Percentiles rank a stretch among this genome's conserved stretches.
Conservation (phyloP, 1,284 basidiomycete genomes). For the Boletus sp. region DNA sequence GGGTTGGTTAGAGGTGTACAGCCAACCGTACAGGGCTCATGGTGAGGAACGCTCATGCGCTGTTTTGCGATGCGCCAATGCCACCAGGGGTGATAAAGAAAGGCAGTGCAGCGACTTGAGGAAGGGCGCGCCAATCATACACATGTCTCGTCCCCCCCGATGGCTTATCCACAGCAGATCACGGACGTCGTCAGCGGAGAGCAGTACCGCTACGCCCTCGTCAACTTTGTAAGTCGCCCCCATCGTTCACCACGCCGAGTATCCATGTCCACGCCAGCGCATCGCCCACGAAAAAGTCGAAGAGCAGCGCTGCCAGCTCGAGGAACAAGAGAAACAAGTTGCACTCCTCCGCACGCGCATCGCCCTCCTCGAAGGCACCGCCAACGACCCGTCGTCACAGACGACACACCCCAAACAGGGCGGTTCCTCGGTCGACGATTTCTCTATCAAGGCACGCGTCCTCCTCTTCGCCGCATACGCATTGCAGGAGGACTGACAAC, state of each 20-base stretch:
- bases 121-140: too few relatives aligned
- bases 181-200: slow-evolving; percentile 65
- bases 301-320: slow-evolving; percentile 69
- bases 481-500: not conserved
- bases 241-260: not conserved
- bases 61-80: too few relatives aligned
- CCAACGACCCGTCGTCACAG: slow-evolving; percentile 34
- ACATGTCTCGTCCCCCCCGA: not conserved
- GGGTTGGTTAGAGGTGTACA: too few relatives aligned
- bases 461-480: not conserved
- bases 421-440: slow-evolving; percentile 71
- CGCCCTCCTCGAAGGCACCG: slow-evolving; percentile 63
- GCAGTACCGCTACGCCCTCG: slow-evolving; percentile 73
- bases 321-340: slow-evolving; percentile 78
- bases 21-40: too few relatives aligned
- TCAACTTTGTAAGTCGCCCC: slow-evolving; percentile 60
- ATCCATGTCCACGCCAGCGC: slow-evolving; percentile 42
- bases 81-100: too few relatives aligned
- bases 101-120: too few relatives aligned
- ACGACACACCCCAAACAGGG: slow-evolving; percentile 37
- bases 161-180: slow-evolving; percentile 29
- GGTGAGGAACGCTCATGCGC: too few relatives aligned
- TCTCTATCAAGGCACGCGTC: slow-evolving; percentile 68
- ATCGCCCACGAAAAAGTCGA: slow-evolving; percentile 85
- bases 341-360: slow-evolving; percentile 67